A percentile compares a stretch with the other conserved stretches of the same genome.
phyloP scores from a whole-genome alignment of 805 yeast species.

The Wickerhamomyces queroliae region DNA sequence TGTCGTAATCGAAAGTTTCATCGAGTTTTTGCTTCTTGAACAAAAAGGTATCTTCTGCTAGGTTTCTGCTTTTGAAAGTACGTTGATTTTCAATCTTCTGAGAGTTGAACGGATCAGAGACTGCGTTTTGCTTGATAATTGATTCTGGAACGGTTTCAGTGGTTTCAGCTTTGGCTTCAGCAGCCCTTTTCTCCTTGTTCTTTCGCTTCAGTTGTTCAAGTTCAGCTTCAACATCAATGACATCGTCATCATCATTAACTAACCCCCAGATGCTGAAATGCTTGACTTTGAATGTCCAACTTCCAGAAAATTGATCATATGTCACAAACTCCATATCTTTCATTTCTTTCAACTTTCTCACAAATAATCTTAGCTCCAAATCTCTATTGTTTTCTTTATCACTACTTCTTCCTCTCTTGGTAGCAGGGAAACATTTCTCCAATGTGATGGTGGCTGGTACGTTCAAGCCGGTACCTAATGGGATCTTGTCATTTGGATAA shows the following conservation, averaged over 20 bases:
- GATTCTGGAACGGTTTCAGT: too few relatives aligned
- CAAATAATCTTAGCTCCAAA: slow-evolving; percentile 39
- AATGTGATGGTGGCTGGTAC: slow-evolving; percentile 72
- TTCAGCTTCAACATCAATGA: slow-evolving; percentile 43
- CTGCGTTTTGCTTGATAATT: too few relatives aligned
- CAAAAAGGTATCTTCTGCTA: slow-evolving; percentile 23
- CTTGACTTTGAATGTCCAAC: slow-evolving; percentile 77
- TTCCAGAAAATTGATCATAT: slow-evolving; percentile 67
- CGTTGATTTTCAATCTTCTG: slow-evolving; percentile 3
- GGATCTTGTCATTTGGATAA: slow-evolving; percentile 61
- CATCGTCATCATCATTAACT: slow-evolving; percentile 56
- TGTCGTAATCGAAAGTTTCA: slow-evolving; percentile 14
- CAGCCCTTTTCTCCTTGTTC: neutral
- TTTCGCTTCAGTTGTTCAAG: slow-evolving; percentile 18
- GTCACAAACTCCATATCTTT: slow-evolving; percentile 77
- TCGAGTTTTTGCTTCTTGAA: slow-evolving; percentile 26
- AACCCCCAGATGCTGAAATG: slow-evolving; percentile 97
- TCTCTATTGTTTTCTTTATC: slow-evolving; percentile 23
- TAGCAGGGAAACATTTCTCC: slow-evolving; percentile 51
- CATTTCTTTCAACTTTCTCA: slow-evolving; percentile 43
- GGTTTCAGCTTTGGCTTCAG: slow-evolving; percentile 1
- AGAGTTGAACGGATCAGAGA: slow-evolving; percentile 1
- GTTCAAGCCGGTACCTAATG: slow-evolving; percentile 63
- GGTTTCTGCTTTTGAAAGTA: slow-evolving; percentile 8
- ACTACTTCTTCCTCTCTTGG: slow-evolving; percentile 14